Base-by-base conservation (phyloP, 345 rosid species). In the Cardamine occulta region DNA sequence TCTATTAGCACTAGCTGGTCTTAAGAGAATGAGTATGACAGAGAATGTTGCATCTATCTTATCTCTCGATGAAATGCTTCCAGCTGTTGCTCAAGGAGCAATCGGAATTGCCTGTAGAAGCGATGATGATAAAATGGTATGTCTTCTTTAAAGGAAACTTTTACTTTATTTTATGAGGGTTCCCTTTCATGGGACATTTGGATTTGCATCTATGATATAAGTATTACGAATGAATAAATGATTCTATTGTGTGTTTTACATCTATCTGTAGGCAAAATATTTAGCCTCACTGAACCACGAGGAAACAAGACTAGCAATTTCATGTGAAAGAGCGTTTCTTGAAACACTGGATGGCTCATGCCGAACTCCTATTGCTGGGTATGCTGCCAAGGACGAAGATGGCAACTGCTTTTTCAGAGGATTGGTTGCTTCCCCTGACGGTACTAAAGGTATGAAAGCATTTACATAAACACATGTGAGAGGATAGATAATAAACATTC, bases 21-120 rank as follows among this genome's bases (percentile, higher is more conserved):
- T 95, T 9, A 95, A 86, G 80, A 93, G 99, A 72, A 73, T 95
- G 73, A 85, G 79, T 77, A 92, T 95, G 97, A 92, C 91, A 2
- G 98, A 90, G 73, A 90, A 90, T 57, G 98, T 92, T 32, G 82
- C 97, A 51, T 82, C 89, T 32, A 73, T 86, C 66, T 89, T 95
- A 59, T 75, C 98, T 28, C 81, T 92, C 1, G 89, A 92, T 62
- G 97, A 92, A 66, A 95, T 95, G 98, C 98, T 95, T 73, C 99
- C 99, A 9, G 99, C 99, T 48, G 99, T 95, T 86, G 99, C 99
- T 68, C 99, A 95, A 80, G 99, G 99, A 24, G 99, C 99, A 8
- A 95, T 95, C 59, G 99, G 99, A 70, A 92, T 95, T 74, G 98
- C 99, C 32, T 92, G 99, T 78, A 84, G 97, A 80, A 88, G 72